Evolutionary conservation across 768 basidiomycete species (phyloP).

Genomic region (Suillus cothurnatus): DNA sequence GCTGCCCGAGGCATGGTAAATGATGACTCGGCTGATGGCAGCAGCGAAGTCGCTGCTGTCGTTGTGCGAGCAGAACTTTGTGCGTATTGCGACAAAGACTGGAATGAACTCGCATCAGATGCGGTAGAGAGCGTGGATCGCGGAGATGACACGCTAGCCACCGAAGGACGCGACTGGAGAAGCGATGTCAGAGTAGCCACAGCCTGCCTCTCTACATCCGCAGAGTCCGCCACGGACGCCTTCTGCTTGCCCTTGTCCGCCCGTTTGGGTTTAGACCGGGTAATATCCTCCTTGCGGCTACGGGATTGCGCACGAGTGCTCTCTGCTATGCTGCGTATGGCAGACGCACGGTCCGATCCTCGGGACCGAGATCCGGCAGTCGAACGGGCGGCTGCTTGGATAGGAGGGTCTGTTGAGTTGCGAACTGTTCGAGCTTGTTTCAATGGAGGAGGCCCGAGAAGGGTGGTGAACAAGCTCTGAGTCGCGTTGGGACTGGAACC

Average conservation of each 20-base stretch:
- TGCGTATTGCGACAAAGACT: constrained; percentile 64
- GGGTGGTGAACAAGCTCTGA: constrained; percentile 71
- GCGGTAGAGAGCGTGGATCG: constrained; percentile 70
- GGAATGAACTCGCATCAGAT: constrained; percentile 64
- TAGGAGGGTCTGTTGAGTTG: constrained; percentile 69
- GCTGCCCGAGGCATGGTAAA: constrained; percentile 33
- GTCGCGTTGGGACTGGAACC: constrained; percentile 42
- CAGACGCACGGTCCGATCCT: constrained; percentile 11
- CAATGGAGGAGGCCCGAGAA: constrained; percentile 74
- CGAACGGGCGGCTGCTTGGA: constrained; percentile 47
- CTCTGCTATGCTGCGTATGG: constrained; percentile 48
- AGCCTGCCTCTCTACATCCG: constrained; percentile 78
- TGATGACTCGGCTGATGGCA: constrained; percentile 44
- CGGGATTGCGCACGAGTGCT: constrained; percentile 48
- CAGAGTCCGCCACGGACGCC: constrained; percentile 34
- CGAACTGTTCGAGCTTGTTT: constrained; percentile 82
- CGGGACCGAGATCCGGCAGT: constrained; percentile 34
- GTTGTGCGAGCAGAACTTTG: constrained; percentile 66
- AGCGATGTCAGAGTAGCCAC: constrained; percentile 79
- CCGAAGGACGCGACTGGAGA: constrained; percentile 64
- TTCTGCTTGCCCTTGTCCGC: constrained; percentile 54
- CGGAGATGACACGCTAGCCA: constrained; percentile 65
- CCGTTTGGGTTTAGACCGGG: constrained; percentile 37
- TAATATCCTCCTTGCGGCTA: constrained; percentile 42
- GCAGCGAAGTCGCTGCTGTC: constrained; percentile 40